Conservation (phyloP, 176 grass and related monocot genomes). For the Ampelocalamus luodianensis region DNA sequence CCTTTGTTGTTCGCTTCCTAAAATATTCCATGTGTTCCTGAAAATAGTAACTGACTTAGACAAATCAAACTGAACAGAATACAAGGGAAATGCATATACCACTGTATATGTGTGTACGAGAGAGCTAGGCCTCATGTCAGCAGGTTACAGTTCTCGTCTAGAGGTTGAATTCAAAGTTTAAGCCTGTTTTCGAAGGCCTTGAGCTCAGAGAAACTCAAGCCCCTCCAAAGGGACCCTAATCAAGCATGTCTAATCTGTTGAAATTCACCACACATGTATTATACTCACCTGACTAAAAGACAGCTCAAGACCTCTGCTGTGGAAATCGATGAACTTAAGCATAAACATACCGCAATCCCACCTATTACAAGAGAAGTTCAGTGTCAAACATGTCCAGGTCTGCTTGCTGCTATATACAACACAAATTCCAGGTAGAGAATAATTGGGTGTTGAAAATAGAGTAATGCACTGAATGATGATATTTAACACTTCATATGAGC, state of each 20-base stretch:
- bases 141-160: constrained; percentile 12
- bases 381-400: constrained; percentile 24
- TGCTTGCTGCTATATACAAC: background rate
- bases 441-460: constrained; percentile 16
- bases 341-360: constrained; percentile 95
- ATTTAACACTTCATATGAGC: constrained; percentile 27
- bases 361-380: constrained; percentile 48
- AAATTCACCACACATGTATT: constrained; percentile 23
- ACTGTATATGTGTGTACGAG: background rate
- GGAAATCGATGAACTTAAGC: constrained; percentile 85
- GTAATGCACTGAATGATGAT: background rate
- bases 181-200: background rate
- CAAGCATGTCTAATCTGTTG: constrained; percentile 17
- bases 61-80: constrained; percentile 4
- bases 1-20: constrained; percentile 75
- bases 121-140: constrained; percentile 27
- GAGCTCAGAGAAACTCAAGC: background rate
- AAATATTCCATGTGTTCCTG: constrained; percentile 85
- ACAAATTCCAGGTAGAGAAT: constrained; percentile 26
- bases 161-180: background rate
- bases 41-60: constrained; percentile 33
- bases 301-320: constrained; percentile 62
- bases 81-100: background rate
- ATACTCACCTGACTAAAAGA: constrained; percentile 70
- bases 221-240: background rate